Conservation (phyloP, 2,329 filamentous ascomycete genomes). For the Diaporthe helianthi region DNA sequence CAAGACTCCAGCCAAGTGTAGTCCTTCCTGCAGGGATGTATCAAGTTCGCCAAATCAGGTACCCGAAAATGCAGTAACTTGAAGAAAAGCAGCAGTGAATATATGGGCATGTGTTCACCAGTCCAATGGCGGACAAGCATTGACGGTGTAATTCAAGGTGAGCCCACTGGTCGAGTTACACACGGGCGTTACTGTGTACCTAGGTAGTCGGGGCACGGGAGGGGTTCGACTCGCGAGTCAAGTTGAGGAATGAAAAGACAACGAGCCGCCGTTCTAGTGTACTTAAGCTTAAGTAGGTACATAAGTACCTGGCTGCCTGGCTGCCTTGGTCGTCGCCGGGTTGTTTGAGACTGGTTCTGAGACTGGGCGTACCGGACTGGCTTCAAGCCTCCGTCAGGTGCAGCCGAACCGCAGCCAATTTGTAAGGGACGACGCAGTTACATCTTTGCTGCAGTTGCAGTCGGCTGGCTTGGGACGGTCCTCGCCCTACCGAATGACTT, state of each 20-base stretch:
- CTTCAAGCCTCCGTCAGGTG: no score
- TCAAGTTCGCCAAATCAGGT: not conserved
- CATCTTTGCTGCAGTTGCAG: constrained; percentile 8
- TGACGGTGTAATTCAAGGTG: not conserved
- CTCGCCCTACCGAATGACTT: constrained; percentile 3
- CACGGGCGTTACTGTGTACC: not conserved
- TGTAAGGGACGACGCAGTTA: not conserved
- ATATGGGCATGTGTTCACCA: not conserved
- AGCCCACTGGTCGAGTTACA: not conserved
- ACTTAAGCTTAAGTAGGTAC: no score
- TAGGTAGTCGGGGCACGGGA: no score
- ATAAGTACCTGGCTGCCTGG: not conserved
- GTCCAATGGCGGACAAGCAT: not conserved
- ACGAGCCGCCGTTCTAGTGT: not conserved
- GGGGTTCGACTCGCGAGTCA: no score
- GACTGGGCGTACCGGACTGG: constrained; percentile 16
- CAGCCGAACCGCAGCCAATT: no score
- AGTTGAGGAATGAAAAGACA: constrained; percentile 8
- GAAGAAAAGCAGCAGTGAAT: not conserved
- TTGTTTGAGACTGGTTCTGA: constrained; percentile 25
- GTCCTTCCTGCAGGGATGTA: not conserved
- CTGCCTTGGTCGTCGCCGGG: not conserved
- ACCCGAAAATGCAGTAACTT: not conserved
- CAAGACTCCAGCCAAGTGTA: not conserved
- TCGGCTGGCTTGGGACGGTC: constrained; percentile 7